A percentile compares a stretch with the other conserved stretches of the same genome.
These are phyloP conservation scores for Chytridium lagenaria DNA, from an alignment of 371 early-diverging fungal genomes.

Conservation along the genomic window DNA sequence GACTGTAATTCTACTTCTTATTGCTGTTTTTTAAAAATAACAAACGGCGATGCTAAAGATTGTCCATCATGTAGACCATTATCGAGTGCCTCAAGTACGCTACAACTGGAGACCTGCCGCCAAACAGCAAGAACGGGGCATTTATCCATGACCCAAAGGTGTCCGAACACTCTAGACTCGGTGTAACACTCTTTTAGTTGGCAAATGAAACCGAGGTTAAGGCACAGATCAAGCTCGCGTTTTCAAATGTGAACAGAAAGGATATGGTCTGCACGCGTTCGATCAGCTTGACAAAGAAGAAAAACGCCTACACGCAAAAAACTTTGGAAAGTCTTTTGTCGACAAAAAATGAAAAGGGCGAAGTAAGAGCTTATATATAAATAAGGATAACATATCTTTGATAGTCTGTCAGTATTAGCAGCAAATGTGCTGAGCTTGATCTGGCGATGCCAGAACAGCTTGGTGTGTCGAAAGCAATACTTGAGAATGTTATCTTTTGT, in stretches of 20 bases:
- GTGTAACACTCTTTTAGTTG: constrained; percentile 60
- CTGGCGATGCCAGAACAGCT: constrained; percentile 82
- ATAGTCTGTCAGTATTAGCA: constrained; percentile 73
- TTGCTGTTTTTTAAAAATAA: no score
- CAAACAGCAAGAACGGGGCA: constrained; percentile 88
- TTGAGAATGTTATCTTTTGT: constrained; percentile 99
- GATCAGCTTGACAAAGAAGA: constrained; percentile 78
- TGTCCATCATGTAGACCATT: constrained; percentile 76
- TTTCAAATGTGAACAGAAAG: constrained; percentile 78
- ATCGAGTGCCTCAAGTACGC: constrained; percentile 98
- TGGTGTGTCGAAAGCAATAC: constrained; percentile 89
- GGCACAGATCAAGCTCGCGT: constrained; percentile 93
- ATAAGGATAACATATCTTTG: not conserved
- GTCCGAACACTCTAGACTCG: not conserved
- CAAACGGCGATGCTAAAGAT: no score
- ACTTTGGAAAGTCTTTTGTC: constrained; percentile 87
- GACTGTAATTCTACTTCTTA: constrained; percentile 63
- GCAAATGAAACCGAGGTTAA: constrained; percentile 85
- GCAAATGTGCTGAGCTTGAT: constrained; percentile 89
- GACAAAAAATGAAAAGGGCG: constrained; percentile 65
- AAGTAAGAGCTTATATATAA: constrained; percentile 49
- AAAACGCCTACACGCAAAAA: constrained; percentile 68
- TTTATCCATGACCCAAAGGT: constrained; percentile 98
- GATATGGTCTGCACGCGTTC: constrained; percentile 82
- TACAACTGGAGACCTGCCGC: constrained; percentile 97